Percentiles rank a stretch among this genome's conserved stretches.
phyloP scores from a whole-genome alignment of 176 grass and related monocot genomes.

The Oryza punctata region DNA sequence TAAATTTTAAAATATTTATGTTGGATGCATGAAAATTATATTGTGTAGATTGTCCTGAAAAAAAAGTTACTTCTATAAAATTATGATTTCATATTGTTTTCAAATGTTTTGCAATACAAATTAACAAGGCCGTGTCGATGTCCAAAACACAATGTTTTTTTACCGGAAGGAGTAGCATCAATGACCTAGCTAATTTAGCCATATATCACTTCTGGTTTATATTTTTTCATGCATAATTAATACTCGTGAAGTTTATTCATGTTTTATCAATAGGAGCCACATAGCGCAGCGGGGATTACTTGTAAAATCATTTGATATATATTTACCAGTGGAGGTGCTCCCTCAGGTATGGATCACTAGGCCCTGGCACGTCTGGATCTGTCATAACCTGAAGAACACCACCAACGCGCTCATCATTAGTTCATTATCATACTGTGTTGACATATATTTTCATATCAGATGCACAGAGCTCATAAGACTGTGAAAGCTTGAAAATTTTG shows the following conservation, averaged over 20 bases:
- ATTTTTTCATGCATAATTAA: neutral
- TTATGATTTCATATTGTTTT: too few species aligned
- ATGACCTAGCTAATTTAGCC: neutral
- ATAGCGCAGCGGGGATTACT: neutral
- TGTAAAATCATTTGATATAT: neutral
- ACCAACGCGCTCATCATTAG: neutral
- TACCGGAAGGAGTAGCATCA: neutral
- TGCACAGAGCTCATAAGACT: neutral
- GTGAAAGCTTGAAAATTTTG: neutral
- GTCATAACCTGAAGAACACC: constrained; percentile 73
- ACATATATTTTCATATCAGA: too few species aligned
- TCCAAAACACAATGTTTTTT: too few species aligned
- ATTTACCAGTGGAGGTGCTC: constrained; percentile 90
- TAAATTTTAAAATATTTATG: neutral
- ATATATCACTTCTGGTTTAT: neutral
- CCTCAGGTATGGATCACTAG: constrained; percentile 89
- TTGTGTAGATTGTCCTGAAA: too few species aligned
- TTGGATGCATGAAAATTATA: too few species aligned
- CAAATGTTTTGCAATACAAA: too few species aligned
- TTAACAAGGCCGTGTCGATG: too few species aligned
- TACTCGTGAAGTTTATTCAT: neutral
- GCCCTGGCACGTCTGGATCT: constrained; percentile 92
- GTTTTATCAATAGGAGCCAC: neutral
- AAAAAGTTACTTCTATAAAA: too few species aligned
- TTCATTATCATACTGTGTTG: neutral